Percentiles rank a stretch among this genome's conserved stretches.
Conservation (phyloP, 176 grass and related monocot genomes). For the Lolium perenne region DNA sequence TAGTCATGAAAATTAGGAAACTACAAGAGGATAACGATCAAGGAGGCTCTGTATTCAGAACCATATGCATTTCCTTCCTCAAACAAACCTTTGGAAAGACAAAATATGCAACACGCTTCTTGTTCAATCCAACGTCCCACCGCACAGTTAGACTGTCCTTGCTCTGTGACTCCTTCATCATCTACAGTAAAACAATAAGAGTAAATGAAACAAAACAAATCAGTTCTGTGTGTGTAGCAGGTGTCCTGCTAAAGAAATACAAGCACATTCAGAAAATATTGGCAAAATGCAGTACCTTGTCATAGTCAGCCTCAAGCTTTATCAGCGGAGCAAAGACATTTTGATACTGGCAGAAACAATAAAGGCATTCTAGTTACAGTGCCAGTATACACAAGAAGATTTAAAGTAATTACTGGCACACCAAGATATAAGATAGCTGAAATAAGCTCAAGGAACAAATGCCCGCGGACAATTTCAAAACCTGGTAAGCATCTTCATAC, state of each 20-base stretch:
- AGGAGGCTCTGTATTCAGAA: slow-evolving; percentile 4
- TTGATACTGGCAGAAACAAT: slow-evolving; percentile 77
- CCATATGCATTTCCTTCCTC: slow-evolving; percentile 12
- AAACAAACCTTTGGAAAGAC: slow-evolving; percentile 94
- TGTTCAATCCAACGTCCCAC: slow-evolving; percentile 99
- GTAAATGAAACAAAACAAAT: slow-evolving; percentile 20
- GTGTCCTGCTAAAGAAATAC: slow-evolving; percentile 1
- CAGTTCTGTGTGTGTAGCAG: background rate
- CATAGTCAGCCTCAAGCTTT: slow-evolving; percentile 99
- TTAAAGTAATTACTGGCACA: slow-evolving; percentile 4
- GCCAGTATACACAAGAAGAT: slow-evolving; percentile 14
- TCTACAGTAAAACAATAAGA: slow-evolving; percentile 55
- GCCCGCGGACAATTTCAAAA: slow-evolving; percentile 30
- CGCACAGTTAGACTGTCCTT: slow-evolving; percentile 96
- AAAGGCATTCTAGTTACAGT: slow-evolving; percentile 37
- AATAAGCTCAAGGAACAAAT: slow-evolving; percentile 30
- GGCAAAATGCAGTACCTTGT: slow-evolving; percentile 70
- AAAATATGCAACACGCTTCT: slow-evolving; percentile 97
- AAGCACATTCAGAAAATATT: slow-evolving; percentile 7
- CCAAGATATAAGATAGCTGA: slow-evolving; percentile 25
- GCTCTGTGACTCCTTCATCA: slow-evolving; percentile 99
- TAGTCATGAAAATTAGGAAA: background rate
- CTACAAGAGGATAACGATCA: background rate
- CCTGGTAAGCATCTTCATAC: slow-evolving; percentile 99
- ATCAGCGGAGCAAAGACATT: slow-evolving; percentile 99